Percentiles rank a stretch among this genome's conserved stretches.
phyloP scores from a whole-genome alignment of 1,284 basidiomycete species.

The Cutaneotrichosporon cutaneum region DNA sequence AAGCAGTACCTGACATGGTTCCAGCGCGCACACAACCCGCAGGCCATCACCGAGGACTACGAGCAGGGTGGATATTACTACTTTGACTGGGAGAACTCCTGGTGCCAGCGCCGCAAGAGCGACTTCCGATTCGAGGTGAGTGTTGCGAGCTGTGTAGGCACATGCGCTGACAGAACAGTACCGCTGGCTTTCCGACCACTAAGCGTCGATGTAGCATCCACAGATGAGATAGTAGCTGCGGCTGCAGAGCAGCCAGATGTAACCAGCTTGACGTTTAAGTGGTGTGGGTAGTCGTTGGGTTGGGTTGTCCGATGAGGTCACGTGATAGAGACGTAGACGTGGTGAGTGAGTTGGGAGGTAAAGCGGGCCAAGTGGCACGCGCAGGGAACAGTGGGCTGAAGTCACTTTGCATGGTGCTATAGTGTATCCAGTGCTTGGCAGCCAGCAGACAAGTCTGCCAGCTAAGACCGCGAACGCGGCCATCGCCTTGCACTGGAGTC shows the following conservation, averaged over 20 bases:
- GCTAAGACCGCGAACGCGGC: background rate
- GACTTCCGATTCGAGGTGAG: constrained; percentile 80
- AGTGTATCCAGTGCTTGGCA: constrained; percentile 5
- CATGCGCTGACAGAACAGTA: constrained; percentile 53
- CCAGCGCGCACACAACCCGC: constrained; percentile 97
- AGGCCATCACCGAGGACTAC: constrained; percentile 98
- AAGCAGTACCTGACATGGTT: constrained; percentile 99
- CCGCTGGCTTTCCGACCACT: constrained; percentile 85
- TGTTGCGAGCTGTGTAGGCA: constrained; percentile 40
- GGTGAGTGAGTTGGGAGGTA: background rate
- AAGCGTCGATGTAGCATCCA: constrained; percentile 10
- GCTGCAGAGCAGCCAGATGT: constrained; percentile 7
- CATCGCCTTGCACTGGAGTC: constrained; percentile 7
- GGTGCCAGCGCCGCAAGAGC: constrained; percentile 97
- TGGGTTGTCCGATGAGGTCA: background rate
- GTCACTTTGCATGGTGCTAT: background rate
- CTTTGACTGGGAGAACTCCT: constrained; percentile 95
- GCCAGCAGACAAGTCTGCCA: constrained; percentile 5
- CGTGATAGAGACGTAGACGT: background rate
- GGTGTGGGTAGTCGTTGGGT: background rate
- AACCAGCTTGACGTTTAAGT: background rate
- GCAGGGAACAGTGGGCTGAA: background rate
- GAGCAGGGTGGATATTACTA: constrained; percentile 98
- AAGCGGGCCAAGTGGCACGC: background rate
- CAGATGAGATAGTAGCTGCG: constrained; percentile 7